phyloP scores from a whole-genome alignment of 2,329 filamentous ascomycete species.

The Fusarium bactridioides region DNA sequence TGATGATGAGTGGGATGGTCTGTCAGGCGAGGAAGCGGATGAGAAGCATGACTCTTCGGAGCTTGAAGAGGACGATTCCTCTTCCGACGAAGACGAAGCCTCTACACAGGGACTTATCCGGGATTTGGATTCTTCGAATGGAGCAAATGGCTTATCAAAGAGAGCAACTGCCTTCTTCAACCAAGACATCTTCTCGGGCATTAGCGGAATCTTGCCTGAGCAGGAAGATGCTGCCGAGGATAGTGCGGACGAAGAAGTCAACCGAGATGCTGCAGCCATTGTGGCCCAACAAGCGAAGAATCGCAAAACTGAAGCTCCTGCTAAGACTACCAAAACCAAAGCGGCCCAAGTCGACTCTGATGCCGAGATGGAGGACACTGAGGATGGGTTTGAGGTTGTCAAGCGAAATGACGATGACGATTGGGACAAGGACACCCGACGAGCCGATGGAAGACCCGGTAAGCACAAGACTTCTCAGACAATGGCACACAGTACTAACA shows the following conservation, averaged over 20 bases:
- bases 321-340: slow-evolving; percentile 2
- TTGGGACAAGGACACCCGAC: slow-evolving; percentile 73
- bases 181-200: slow-evolving; percentile 90
- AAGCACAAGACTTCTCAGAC: slow-evolving; percentile 35
- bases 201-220: slow-evolving; percentile 72
- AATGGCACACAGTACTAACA: slow-evolving; percentile 1
- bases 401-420: slow-evolving; percentile 59
- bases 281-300: slow-evolving; percentile 39
- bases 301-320: slow-evolving; percentile 32
- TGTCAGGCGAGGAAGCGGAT: slow-evolving; percentile 71
- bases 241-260: slow-evolving; percentile 44
- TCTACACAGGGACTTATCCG: slow-evolving; percentile 45
- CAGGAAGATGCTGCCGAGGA: slow-evolving; percentile 38
- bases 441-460: slow-evolving; percentile 70
- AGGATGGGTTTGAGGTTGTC: slow-evolving; percentile 68
- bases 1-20: slow-evolving; percentile 91
- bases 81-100: slow-evolving; percentile 44
- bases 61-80: slow-evolving; percentile 57
- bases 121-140: slow-evolving; percentile 46
- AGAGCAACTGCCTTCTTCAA: slow-evolving; percentile 90
- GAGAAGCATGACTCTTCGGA: slow-evolving; percentile 62
- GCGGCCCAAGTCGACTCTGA: slow-evolving; percentile 41
- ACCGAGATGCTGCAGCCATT: slow-evolving; percentile 45
- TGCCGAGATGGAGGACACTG: slow-evolving; percentile 51
- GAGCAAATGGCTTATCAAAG: slow-evolving; percentile 34